Conservation (phyloP, 441 rosid genomes). For the Populus tomentosa region DNA sequence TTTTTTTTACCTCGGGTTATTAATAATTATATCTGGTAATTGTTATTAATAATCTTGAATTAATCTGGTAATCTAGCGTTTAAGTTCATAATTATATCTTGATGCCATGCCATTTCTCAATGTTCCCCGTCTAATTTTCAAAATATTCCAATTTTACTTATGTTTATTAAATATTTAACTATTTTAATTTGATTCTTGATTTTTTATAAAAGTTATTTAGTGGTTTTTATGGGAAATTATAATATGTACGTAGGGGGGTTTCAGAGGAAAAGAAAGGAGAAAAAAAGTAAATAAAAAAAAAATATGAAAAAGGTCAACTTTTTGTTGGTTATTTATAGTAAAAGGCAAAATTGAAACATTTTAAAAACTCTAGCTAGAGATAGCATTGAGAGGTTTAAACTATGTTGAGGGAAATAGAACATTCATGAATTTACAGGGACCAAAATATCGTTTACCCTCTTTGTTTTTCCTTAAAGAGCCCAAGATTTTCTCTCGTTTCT, state of each 20-base stretch:
- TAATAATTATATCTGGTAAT: background rate
- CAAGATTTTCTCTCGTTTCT: background rate
- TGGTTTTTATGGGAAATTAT: background rate
- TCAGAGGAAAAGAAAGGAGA: background rate
- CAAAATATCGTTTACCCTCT: background rate
- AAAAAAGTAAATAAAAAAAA: background rate
- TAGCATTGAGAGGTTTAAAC: background rate
- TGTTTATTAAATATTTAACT: too few relatives aligned
- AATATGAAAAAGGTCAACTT: background rate
- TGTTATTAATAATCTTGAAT: background rate
- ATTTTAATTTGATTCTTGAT: too few relatives aligned
- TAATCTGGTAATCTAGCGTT: background rate
- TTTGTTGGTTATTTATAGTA: too few relatives aligned
- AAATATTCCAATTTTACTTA: background rate
- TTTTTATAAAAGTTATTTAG: background rate
- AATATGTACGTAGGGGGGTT: background rate
- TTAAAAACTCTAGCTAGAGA: background rate
- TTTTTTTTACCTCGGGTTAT: too few relatives aligned
- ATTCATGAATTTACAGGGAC: background rate
- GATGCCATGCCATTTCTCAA: background rate
- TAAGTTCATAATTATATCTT: too few relatives aligned
- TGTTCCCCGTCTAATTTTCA: background rate
- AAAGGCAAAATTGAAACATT: background rate
- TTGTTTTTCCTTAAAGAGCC: background rate
- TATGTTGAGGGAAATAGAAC: background rate